Evolutionary conservation across 495 filamentous ascomycete species (phyloP), one percentile per base, ranked within the genome.

Genomic region (Tuber microsphaerosporum): DNA sequence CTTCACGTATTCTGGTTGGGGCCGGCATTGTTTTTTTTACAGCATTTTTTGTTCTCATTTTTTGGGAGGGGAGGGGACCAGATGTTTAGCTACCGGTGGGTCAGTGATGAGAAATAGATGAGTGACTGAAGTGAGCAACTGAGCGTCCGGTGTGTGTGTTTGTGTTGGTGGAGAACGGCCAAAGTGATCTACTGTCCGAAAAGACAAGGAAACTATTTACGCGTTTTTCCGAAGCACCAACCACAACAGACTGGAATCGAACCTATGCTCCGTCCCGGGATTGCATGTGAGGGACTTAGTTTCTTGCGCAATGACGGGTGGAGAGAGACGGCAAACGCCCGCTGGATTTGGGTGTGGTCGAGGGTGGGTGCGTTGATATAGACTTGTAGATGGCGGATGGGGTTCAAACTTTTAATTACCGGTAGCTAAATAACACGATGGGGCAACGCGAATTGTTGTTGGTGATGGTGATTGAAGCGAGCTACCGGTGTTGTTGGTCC

Each of bases 201-300:
- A 17, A n/a, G 56, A 65, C 26, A 17, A 65, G 26, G 56, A 65
- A 65, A 31, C n/a, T 31, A 65, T 65, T 31, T 31, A 65, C 56
- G 31, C 56, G 16, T 65, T 31, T 14, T 65, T 65, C 56, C 56
- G 56, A 31, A n/a, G n/a, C 26, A 65, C n/a, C 56, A 65, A 65
- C 26, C 26, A 65, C 26, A 12, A 61, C 26, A 65, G n/a, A 17
- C 56, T 12, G 26, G 26, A 31, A 65, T 31, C 56, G 31, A 31
- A 31, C 12, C 56, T 26, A 56, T 56, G 2, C 14, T 31, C 56
- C 56, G 9, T 31, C 6, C 56, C n/a, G n/a, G 56, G 56, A 65
- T 65, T 65, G 17, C 56, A 31, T 65, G 56, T 65, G 56, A 65
- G 56, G 56, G 56, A 31, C 56, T 65, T 65, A 31, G n/a, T 65